Evolutionary conservation across 352 stramenopile species (phyloP).

Genomic region (Lagenidium giganteum): DNA sequence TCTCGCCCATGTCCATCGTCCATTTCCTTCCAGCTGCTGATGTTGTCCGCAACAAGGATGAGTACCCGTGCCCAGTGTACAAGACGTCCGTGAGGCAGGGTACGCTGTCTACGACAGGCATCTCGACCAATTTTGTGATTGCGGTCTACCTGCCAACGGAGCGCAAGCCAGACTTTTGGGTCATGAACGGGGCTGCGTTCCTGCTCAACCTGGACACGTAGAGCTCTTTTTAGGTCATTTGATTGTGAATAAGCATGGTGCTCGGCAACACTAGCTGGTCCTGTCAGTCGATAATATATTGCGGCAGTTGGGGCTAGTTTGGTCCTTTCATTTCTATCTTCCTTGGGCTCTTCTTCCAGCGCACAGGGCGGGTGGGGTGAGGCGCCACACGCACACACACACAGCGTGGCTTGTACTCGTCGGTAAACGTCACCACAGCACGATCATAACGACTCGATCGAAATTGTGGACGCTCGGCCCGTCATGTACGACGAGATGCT

Average conservation of each 20-base stretch:
- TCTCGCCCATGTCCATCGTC: constrained; percentile 80
- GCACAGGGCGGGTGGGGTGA: too few relatives aligned
- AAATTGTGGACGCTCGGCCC: constrained; percentile 60
- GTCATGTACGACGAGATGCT: constrained; percentile 47
- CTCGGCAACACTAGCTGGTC: too few relatives aligned
- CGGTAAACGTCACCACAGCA: too few relatives aligned
- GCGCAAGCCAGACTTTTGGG: constrained; percentile 78
- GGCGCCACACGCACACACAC: too few relatives aligned
- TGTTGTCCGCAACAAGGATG: constrained; percentile 34
- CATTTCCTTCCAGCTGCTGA: constrained; percentile 85
- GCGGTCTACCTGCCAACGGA: constrained; percentile 83
- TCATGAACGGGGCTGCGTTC: constrained; percentile 86
- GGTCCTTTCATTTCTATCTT: too few relatives aligned
- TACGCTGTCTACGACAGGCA: constrained; percentile 89
- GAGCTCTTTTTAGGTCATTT: neutral
- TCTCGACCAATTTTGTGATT: constrained; percentile 93
- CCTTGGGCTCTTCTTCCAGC: too few relatives aligned
- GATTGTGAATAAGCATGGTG: constrained; percentile 7
- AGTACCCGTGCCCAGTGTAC: constrained; percentile 90
- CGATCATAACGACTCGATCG: constrained; percentile 36
- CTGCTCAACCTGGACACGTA: constrained; percentile 86
- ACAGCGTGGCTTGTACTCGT: too few relatives aligned
- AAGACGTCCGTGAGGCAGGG: constrained; percentile 89
- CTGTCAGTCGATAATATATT: too few relatives aligned
- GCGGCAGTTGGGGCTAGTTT: too few relatives aligned